Evolutionary conservation across 257 asterid species (phyloP).

Genomic region (Striga asiatica): DNA sequence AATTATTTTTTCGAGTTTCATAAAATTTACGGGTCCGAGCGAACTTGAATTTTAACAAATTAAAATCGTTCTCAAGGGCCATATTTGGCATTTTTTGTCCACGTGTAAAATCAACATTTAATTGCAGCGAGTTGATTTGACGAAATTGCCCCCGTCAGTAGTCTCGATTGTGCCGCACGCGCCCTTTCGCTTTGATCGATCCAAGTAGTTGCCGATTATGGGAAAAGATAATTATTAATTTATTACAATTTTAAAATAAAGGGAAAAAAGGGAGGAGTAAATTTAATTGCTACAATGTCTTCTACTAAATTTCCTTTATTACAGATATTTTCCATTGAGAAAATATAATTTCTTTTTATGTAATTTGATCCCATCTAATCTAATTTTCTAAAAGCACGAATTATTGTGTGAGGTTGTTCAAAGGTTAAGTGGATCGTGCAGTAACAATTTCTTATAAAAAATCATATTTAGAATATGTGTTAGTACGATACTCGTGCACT

Average conservation of each 20-base stretch:
- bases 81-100: too few relatives aligned
- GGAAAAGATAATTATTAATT: not conserved
- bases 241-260: not conserved
- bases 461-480: too few relatives aligned
- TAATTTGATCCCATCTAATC: not conserved
- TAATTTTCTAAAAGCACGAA: not conserved
- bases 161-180: not conserved
- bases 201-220: conserved; percentile 23
- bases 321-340: not conserved
- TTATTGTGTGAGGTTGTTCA: too few relatives aligned
- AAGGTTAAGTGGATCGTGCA: too few relatives aligned
- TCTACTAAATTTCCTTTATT: not conserved
- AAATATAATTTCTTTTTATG: not conserved
- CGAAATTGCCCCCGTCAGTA: conserved; percentile 11
- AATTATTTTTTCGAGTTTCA: too few relatives aligned
- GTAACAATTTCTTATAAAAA: too few relatives aligned
- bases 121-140: too few relatives aligned
- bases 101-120: too few relatives aligned
- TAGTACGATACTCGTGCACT: too few relatives aligned
- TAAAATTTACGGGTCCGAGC: too few relatives aligned
- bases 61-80: too few relatives aligned
- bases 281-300: not conserved
- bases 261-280: not conserved
- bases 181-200: conserved; percentile 2
- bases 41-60: too few relatives aligned